A percentile compares a stretch with the other conserved stretches of the same genome.
phyloP scores from a whole-genome alignment of 768 basidiomycete genomes.

The Kwoniella dendrophila region DNA sequence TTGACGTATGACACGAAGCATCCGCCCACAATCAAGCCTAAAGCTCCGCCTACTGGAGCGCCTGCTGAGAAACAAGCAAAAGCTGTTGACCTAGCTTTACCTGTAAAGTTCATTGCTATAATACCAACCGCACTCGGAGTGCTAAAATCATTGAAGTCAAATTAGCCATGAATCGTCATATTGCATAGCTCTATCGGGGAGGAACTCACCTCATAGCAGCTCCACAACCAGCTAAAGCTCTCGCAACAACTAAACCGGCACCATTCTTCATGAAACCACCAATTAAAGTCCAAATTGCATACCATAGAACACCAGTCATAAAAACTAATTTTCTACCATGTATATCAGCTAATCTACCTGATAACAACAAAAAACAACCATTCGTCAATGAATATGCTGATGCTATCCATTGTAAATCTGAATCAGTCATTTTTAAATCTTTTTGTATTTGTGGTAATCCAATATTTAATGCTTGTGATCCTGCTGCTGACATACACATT shows the following conservation, averaged over 20 bases:
- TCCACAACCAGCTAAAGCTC: slow-evolving; percentile 80
- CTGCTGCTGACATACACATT: slow-evolving; percentile 36
- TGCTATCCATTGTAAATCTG: slow-evolving; percentile 54
- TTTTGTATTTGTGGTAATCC: slow-evolving; percentile 49
- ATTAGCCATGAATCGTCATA: not conserved
- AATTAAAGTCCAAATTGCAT: slow-evolving; percentile 64
- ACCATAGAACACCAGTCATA: slow-evolving; percentile 64
- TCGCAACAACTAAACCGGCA: slow-evolving; percentile 68
- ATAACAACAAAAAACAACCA: slow-evolving; percentile 47
- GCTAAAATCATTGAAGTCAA: slow-evolving; percentile 14
- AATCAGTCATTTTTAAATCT: slow-evolving; percentile 50
- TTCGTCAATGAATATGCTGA: slow-evolving; percentile 51
- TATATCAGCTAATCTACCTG: slow-evolving; percentile 46
- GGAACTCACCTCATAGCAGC: slow-evolving; percentile 64
- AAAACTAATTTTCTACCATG: slow-evolving; percentile 75
- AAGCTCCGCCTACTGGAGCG: slow-evolving; percentile 74
- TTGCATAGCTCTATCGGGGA: not conserved
- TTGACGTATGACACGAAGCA: slow-evolving; percentile 64
- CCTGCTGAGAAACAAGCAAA: slow-evolving; percentile 85
- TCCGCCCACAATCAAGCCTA: slow-evolving; percentile 73
- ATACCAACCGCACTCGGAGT: slow-evolving; percentile 65
- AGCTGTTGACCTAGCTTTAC: slow-evolving; percentile 69
- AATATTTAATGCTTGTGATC: slow-evolving; percentile 35
- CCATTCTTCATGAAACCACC: slow-evolving; percentile 57
- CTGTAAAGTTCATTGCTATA: slow-evolving; percentile 77